Conservation (phyloP, 2,329 filamentous ascomycete species). For the Claviceps pazoutovae region DNA sequence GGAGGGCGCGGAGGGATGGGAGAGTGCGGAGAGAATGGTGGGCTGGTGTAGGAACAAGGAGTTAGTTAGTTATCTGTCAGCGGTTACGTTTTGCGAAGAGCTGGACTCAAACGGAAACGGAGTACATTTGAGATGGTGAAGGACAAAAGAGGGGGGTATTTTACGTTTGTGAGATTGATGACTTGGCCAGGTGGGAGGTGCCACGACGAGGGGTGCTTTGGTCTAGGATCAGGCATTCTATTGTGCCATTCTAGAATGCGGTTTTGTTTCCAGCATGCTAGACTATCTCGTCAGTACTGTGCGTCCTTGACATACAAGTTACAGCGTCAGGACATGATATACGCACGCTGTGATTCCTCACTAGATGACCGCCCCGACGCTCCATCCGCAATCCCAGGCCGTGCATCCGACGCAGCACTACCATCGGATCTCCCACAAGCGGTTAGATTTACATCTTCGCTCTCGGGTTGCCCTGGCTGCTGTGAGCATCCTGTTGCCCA, state of each 20-base stretch:
- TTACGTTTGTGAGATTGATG: slow-evolving; percentile 9
- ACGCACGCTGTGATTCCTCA: background rate
- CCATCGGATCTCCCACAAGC: background rate
- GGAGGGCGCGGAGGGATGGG: slow-evolving; percentile 8
- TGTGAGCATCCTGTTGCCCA: slow-evolving; percentile 19
- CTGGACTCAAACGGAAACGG: too few relatives aligned
- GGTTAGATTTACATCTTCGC: too few relatives aligned
- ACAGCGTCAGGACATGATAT: background rate
- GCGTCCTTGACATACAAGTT: too few relatives aligned
- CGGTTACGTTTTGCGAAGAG: too few relatives aligned
- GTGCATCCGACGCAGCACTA: background rate
- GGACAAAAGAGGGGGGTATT: background rate
- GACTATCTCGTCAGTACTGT: too few relatives aligned
- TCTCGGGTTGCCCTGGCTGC: background rate
- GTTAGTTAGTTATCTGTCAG: background rate
- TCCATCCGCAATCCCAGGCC: background rate
- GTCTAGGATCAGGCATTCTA: background rate
- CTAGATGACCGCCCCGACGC: background rate
- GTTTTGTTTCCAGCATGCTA: background rate
- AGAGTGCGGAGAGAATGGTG: slow-evolving; percentile 10
- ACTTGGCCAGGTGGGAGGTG: background rate
- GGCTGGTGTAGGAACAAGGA: slow-evolving; percentile 9
- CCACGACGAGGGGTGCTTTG: background rate
- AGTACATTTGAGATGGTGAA: too few relatives aligned
- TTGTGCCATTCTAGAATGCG: slow-evolving; percentile 1